Base-by-base conservation (phyloP, 495 filamentous ascomycete genomes). In the Pyronema omphalodes region DNA sequence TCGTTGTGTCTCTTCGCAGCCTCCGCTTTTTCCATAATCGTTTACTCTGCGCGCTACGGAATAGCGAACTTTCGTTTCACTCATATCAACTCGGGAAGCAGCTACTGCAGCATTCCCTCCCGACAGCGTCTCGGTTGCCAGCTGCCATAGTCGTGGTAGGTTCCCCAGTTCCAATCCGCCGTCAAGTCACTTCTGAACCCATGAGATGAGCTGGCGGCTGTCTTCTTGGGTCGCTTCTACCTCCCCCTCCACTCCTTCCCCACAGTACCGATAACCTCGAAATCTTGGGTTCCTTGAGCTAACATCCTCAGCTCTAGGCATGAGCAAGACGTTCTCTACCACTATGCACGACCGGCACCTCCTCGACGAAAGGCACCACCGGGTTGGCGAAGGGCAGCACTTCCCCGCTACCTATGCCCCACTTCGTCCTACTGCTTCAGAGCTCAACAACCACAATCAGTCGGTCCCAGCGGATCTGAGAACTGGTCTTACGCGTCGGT, bases 401-500 rank as follows among this genome's bases (percentile, higher is more conserved):
- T 64, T 65, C 61, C 57, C 62, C 62, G 48, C 62, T 33, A 18
- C 50, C 51, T 63, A 65, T 61, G 57, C 61, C 62, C 62, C 62
- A 56, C 62, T 65, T 54, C 62, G 62, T 48, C 53, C 54, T 12
- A 54, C 49, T 51, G 54, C 19, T 47, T n/a, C 41, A 17, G 40
- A 54, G 14, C 52, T 33, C 40, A 54, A 54, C 41, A 12, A 45
- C 11, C 56, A 36, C 53, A 61, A 36, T 37, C 55, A 57, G 53
- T 18, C 60, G 46, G 23, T 29, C 23, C 23, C 23, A 29, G 57
- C 62, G 48, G 62, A 64, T 50, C 55, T 39, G 34, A 66, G 87
- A 67, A 74, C 75, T 41, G 81, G 79, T 58, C 71, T 94, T 58
- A 85, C 88, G 68, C 83, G 91, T 67, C 82, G 91, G 56, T 95